Base-by-base conservation (phyloP, 1,284 basidiomycete genomes). In the Bjerkandera adusta region DNA sequence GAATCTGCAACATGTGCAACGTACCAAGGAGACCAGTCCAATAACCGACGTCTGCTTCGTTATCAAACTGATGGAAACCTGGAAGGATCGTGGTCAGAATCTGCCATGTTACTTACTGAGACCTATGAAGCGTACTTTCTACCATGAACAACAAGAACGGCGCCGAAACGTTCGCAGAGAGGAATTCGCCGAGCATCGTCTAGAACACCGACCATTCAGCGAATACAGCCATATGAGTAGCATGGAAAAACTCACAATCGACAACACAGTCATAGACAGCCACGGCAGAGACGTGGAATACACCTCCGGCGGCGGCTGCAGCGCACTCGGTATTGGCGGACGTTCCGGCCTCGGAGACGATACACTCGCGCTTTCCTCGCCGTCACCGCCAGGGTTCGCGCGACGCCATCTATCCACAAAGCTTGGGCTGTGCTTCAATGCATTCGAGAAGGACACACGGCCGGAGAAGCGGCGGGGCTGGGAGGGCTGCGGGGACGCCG, bases 111-210 rank as follows among this genome's bases (percentile, higher is more conserved):
- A n/a, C n/a, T n/a, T n/a, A 15, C 20, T 15, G 20, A 15, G 16
- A 18, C 22, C 29, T 13, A 6, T 18, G 26, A 18, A 35, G 10
- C 72, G 36, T 55, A 84, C 88, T 82, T 77, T 90, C 89, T 18
- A 97, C 91, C 94, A 97, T 96, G 69, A 92, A 92, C 48, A 94
- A 71, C 41, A 94, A 66, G 64, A 94, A 95, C 8, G 90, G 92
- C 24, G 87, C 91, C 8, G 89, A 89, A 24, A 95, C 86, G 60
- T 94, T 95, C 20, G 94, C 93, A 6, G 86, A 88, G 35, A 97
- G 68, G 61, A 97, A 94, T 67, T 97, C 94, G 36, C 92, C 92
- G 13, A 96, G 76, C 85, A 97, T 89, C 1, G 89, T 89, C 87
- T 94, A 57, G 36, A 36, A 35, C 40, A 55, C n/a, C 30, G 8